Evolutionary conservation across 148 eudicot species (phyloP), one percentile per base, ranked within the genome.

Genomic region (Vaccinium vitisidaea): DNA sequence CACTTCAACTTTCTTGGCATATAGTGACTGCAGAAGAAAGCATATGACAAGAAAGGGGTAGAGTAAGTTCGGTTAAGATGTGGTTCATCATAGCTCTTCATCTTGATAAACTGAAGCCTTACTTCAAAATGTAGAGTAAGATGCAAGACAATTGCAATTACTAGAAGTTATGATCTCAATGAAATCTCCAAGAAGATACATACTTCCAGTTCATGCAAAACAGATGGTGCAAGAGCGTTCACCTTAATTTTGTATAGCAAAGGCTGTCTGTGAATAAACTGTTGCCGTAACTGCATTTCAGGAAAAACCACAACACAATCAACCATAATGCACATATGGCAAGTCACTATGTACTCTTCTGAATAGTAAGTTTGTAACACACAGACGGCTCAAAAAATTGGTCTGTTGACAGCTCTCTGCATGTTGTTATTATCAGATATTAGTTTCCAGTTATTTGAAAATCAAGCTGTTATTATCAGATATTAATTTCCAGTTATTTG

Each of bases 1-100:
- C 21, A 88, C 90, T 80, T 88, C 88, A 63, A 90, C 91, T 43
- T 74, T 83, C 50, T 83, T 90, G 30, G 90, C 90, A 50, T 88
- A 80, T 18, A 86, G 73, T 84, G 88, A 55, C 91, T 88, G 91
- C 84, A 84, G 18, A 82, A 77, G 10, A 23, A 53, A 78, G 50
- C 63, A 70, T 53, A 50, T 65, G 23, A 58, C 67, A 36, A 19
- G 19, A 70, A 80, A 10, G n/a, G 5, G 27, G 43, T 19, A 6
- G 21, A 11, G 23, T 39, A 23, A 58, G 15, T 61, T 76, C 13
- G 23, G 55, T 23, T 25, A 21, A 27, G 58, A 27, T 43, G 23
- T 8, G 1, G 77, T 74, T 43, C 49, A 75, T 50, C 16, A 43
- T 8, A 21, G 80, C 75, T 58, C 21, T 36, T 43, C 46, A 43